phyloP scores from a whole-genome alignment of 2,329 filamentous ascomycete genomes.

The Fusarium armeniacum region DNA sequence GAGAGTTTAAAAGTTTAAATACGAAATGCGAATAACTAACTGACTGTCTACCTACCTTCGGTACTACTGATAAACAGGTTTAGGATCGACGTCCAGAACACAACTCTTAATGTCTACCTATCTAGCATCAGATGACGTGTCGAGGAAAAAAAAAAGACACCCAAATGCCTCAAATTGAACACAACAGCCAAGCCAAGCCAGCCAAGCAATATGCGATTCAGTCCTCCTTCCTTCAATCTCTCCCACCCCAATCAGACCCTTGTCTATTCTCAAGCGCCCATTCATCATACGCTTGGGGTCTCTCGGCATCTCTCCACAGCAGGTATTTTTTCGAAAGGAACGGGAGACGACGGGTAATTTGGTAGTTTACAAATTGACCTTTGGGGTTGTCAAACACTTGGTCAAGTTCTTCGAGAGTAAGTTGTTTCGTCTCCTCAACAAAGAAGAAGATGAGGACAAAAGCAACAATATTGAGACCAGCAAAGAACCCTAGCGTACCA shows the following conservation, averaged over 20 bases:
- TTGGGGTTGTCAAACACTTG: slow-evolving; percentile 51
- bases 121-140: not conserved
- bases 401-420: slow-evolving; percentile 59
- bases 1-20: slow-evolving; percentile 28
- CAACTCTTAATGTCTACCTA: not conserved
- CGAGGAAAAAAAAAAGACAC: not conserved
- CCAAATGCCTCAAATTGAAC: not conserved
- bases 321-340: slow-evolving; percentile 50
- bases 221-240: not conserved
- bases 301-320: not conserved
- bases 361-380: slow-evolving; percentile 56
- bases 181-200: not conserved
- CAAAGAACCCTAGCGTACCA: slow-evolving; percentile 59
- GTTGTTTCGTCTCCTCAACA: slow-evolving; percentile 63
- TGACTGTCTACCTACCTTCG: too few species aligned
- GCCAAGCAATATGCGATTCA: not conserved
- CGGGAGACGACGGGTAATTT: slow-evolving; percentile 54
- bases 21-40: slow-evolving; percentile 28
- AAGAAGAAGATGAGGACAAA: slow-evolving; percentile 62
- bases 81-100: not conserved
- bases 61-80: not conserved
- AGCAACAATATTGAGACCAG: slow-evolving; percentile 60
- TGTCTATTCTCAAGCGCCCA: slow-evolving; percentile 17
- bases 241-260: slow-evolving; percentile 4
- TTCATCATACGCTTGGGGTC: slow-evolving; percentile 11